Evolutionary conservation across 2,329 filamentous ascomycete species (phyloP).

Genomic region (Fusarium fracticaudum): DNA sequence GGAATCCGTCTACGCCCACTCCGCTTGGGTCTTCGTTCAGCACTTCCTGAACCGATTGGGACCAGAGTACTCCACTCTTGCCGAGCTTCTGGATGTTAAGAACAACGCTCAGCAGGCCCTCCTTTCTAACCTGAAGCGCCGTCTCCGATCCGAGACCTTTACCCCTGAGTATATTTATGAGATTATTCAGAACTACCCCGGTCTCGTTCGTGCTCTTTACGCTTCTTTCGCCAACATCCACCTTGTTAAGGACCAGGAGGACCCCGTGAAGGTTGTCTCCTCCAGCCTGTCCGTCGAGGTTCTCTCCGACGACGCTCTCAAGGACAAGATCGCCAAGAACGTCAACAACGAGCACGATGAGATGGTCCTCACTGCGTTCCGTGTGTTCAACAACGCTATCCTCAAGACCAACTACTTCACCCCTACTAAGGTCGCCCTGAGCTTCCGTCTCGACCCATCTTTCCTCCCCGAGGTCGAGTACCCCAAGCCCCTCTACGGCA

Average conservation of each 20-base stretch:
- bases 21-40: constrained; percentile 96
- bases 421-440: constrained; percentile 96
- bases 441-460: constrained; percentile 88
- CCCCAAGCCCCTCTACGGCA: constrained; percentile 91
- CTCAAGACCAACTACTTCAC: constrained; percentile 99
- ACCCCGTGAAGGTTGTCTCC: constrained; percentile 60
- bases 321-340: constrained; percentile 81
- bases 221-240: constrained; percentile 91
- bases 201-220: constrained; percentile 87
- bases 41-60: constrained; percentile 97
- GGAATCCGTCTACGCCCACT: constrained; percentile 97
- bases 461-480: constrained; percentile 95
- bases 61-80: constrained; percentile 89
- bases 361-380: constrained; percentile 97
- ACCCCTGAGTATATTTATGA: constrained; percentile 98
- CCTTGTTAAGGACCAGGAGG: constrained; percentile 64
- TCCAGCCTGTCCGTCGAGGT: constrained; percentile 71
- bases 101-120: constrained; percentile 89
- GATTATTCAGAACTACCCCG: constrained; percentile 92
- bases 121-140: constrained; percentile 92
- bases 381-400: constrained; percentile 91
- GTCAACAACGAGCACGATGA: constrained; percentile 93
- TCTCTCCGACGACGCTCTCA: constrained; percentile 77
- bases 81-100: constrained; percentile 79
- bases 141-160: constrained; percentile 95